Evolutionary conservation across 2,329 filamentous ascomycete species (phyloP).

Genomic region (Colletotrichum incanum): DNA sequence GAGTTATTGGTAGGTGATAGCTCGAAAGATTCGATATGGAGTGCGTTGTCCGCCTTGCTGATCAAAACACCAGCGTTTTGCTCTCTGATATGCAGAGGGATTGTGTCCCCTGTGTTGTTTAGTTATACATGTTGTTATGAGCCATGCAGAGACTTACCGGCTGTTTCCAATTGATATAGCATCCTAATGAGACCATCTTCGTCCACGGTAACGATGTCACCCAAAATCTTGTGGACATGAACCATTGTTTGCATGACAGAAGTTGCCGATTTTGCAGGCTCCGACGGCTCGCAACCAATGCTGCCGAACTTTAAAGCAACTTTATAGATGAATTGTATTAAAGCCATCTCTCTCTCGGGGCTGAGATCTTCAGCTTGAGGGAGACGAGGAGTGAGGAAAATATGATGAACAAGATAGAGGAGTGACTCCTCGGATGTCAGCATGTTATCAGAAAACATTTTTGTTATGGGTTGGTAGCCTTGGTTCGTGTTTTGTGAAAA

Average conservation of each 20-base stretch:
- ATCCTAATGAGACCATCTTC: not conserved
- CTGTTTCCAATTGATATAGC: not conserved
- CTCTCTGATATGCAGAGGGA: constrained; percentile 49
- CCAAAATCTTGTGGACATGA: not conserved
- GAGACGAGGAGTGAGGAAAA: not conserved
- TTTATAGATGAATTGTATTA: not conserved
- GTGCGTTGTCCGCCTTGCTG: constrained; percentile 31
- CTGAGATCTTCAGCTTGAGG: constrained; percentile 1
- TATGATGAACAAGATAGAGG: not conserved
- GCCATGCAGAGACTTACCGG: not conserved
- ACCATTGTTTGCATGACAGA: not conserved
- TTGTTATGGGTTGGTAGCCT: too few species aligned
- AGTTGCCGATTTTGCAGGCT: not conserved
- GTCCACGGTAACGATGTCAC: not conserved
- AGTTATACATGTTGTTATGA: not conserved
- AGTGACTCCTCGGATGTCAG: not conserved
- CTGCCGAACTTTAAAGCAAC: not conserved
- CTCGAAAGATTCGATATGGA: constrained; percentile 51
- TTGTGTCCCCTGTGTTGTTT: constrained; percentile 33
- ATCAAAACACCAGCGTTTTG: constrained; percentile 57
- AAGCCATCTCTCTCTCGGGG: not conserved
- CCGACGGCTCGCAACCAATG: not conserved
- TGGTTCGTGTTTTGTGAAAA: too few species aligned
- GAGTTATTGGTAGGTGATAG: constrained; percentile 28
- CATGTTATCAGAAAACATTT: not conserved